Percentiles rank a stretch among this genome's conserved stretches.
These are phyloP conservation scores for Ulvella scutata DNA, from an alignment of 139 green algal genomes.

Conservation along the genomic window DNA sequence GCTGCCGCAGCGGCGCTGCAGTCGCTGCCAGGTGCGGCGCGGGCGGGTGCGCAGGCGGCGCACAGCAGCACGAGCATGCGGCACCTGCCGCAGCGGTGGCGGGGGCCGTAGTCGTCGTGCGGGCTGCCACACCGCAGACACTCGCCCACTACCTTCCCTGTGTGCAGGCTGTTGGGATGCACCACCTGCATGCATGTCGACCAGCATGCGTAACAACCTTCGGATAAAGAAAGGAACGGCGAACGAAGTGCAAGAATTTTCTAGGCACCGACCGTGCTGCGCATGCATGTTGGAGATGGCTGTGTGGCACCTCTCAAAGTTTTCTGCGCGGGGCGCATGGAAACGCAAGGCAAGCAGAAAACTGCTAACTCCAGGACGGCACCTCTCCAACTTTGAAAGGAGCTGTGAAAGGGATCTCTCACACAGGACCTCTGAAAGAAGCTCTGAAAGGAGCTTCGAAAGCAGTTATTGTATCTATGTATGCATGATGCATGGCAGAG, in stretches of 20 bases:
- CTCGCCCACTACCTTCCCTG: conserved; percentile 11
- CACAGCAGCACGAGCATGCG: conserved; percentile 46
- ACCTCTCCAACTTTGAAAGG: too few relatives aligned
- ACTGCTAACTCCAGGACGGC: too few relatives aligned
- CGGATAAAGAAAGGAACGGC: too few relatives aligned
- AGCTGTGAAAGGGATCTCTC: too few relatives aligned
- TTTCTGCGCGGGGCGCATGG: too few relatives aligned
- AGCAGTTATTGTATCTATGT: not conserved
- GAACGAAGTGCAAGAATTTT: too few relatives aligned
- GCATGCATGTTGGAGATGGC: too few relatives aligned
- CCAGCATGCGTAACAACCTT: conserved; percentile 3
- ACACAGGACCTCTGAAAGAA: not conserved
- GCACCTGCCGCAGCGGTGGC: conserved; percentile 28
- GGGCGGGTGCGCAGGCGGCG: conserved; percentile 10
- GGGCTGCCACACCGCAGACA: conserved; percentile 32
- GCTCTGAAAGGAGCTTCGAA: not conserved
- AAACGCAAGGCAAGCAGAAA: too few relatives aligned
- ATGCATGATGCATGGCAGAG: not conserved
- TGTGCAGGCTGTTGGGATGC: not conserved
- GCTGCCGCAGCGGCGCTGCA: not conserved
- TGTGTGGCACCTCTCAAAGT: too few relatives aligned
- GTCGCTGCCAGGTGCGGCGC: not conserved
- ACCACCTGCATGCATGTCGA: not conserved
- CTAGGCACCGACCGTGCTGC: too few relatives aligned
- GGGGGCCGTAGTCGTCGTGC: conserved; percentile 37